Conservation (phyloP, 1,284 basidiomycete species). For the Ustilago loliicola region DNA sequence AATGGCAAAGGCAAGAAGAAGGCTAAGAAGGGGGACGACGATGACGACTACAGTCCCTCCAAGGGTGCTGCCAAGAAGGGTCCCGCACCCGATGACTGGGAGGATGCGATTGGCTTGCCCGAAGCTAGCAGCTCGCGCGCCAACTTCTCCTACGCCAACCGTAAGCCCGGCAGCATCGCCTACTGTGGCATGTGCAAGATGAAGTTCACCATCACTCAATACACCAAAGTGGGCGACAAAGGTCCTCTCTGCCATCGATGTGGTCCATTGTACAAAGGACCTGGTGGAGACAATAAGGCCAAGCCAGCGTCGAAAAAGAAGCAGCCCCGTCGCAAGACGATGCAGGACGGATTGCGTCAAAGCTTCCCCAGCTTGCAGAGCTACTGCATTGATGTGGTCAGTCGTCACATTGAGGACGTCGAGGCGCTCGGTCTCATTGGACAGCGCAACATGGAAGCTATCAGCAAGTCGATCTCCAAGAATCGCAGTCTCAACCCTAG, state of each 20-base stretch:
- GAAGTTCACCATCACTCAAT: constrained; percentile 85
- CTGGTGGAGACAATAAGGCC: constrained; percentile 31
- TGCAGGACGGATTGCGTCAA: constrained; percentile 36
- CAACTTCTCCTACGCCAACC: constrained; percentile 46
- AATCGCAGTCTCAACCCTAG: constrained; percentile 83
- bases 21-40: constrained; percentile 30
- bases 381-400: constrained; percentile 87
- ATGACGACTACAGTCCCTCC: constrained; percentile 71
- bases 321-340: constrained; percentile 36
- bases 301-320: constrained; percentile 44
- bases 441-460: constrained; percentile 66
- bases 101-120: constrained; percentile 55
- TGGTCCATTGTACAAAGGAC: constrained; percentile 43
- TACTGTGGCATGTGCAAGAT: constrained; percentile 85
- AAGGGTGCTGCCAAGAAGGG: constrained; percentile 73
- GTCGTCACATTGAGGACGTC: constrained; percentile 87
- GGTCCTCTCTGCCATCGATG: constrained; percentile 58
- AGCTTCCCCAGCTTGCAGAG: constrained; percentile 79
- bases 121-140: constrained; percentile 74
- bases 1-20: constrained; percentile 72
- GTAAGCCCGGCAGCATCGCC: constrained; percentile 81
- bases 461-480: constrained; percentile 79
- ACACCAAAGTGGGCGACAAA: constrained; percentile 70
- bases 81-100: constrained; percentile 76
- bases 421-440: constrained; percentile 91